A percentile compares a stretch with the other conserved stretches of the same genome.
Evolutionary conservation across 805 yeast genomes (phyloP).

Genomic region (Sugiyamaella boreocaroliniensis): DNA sequence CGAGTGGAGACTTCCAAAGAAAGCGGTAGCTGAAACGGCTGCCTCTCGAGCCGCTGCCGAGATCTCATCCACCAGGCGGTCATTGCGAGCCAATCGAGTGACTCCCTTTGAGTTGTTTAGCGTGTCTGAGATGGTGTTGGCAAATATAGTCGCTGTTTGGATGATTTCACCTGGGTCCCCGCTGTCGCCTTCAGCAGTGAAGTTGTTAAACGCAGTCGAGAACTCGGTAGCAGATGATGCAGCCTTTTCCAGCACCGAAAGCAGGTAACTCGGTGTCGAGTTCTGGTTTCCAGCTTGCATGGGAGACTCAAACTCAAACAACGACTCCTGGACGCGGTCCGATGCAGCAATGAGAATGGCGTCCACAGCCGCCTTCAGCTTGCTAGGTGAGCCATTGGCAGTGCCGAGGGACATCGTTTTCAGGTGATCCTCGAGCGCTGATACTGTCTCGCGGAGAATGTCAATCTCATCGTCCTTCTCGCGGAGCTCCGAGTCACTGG

Average conservation of each 20-base stretch:
- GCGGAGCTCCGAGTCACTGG: constrained; percentile 38
- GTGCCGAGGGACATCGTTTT: constrained; percentile 39
- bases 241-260: constrained; percentile 64
- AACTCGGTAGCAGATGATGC: constrained; percentile 71
- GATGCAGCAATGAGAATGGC: constrained; percentile 64
- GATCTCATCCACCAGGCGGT: constrained; percentile 46
- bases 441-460: constrained; percentile 59
- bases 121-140: constrained; percentile 56
- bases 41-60: constrained; percentile 45
- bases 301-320: constrained; percentile 65
- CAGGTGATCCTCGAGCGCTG: constrained; percentile 60
- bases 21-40: constrained; percentile 55
- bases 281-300: constrained; percentile 77
- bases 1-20: constrained; percentile 54
- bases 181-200: constrained; percentile 67
- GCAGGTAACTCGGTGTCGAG: constrained; percentile 61
- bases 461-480: constrained; percentile 76
- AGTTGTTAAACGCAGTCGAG: constrained; percentile 67
- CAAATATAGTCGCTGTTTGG: constrained; percentile 54
- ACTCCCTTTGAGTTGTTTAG: constrained; percentile 67
- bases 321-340: constrained; percentile 63
- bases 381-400: constrained; percentile 41
- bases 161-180: constrained; percentile 55
- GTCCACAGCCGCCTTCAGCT: constrained; percentile 51
- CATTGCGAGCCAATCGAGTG: constrained; percentile 45